Evolutionary conservation across 2,329 filamentous ascomycete genomes (phyloP).

Genomic region (Fusarium praegraminearum): DNA sequence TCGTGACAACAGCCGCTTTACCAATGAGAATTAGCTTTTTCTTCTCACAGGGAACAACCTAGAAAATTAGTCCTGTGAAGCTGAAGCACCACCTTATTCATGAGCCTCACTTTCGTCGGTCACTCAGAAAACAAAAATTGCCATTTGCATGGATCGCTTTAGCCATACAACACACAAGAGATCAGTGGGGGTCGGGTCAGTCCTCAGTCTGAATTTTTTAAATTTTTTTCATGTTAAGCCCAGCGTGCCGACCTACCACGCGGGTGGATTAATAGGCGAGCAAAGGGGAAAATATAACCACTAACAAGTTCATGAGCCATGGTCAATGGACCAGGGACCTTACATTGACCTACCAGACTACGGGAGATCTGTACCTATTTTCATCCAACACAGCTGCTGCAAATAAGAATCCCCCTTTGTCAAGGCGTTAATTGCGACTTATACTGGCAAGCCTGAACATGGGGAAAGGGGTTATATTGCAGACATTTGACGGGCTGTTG

Average conservation of each 20-base stretch:
- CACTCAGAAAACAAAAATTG: slow-evolving; percentile 15
- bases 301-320: background rate
- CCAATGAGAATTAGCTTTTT: slow-evolving; percentile 25
- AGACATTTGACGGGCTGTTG: background rate
- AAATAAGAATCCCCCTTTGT: background rate
- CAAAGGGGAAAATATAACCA: slow-evolving; percentile 10
- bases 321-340: slow-evolving; percentile 12
- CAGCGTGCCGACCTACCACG: slow-evolving; percentile 40
- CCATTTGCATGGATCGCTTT: slow-evolving; percentile 18
- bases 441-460: background rate
- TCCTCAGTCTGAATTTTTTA: slow-evolving; percentile 40
- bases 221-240: slow-evolving; percentile 37
- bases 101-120: slow-evolving; percentile 28
- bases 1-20: slow-evolving; percentile 34
- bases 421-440: background rate
- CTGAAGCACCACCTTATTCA: slow-evolving; percentile 4
- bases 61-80: slow-evolving; percentile 3
- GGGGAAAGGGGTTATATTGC: background rate
- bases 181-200: slow-evolving; percentile 38
- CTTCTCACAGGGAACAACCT: slow-evolving; percentile 8
- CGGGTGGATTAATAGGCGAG: slow-evolving; percentile 33
- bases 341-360: slow-evolving; percentile 1
- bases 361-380: background rate
- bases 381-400: background rate
- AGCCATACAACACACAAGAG: slow-evolving; percentile 7